Evolutionary conservation across 257 asterid species (phyloP), one percentile per base, ranked within the genome.

Genomic region (Forsythia viridissima): DNA sequence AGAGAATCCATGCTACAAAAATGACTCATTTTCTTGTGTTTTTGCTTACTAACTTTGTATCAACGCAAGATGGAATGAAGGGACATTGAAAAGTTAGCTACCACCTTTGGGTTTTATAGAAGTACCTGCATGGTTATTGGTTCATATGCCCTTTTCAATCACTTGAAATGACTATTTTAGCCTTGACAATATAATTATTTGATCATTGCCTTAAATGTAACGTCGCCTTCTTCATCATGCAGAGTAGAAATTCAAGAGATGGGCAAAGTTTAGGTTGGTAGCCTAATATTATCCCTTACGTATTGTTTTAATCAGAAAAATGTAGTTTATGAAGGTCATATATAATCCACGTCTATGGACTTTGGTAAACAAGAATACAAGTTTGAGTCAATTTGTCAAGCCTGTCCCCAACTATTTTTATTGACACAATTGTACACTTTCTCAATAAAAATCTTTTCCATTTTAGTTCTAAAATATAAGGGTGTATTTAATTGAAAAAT

Each of bases 241-340:
- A 65, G 77, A 61, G 48, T 57, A 82, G 73, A 82, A 74, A 66
- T 55, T 61, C 72, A 82, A 86, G 80, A 79, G 81, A 74, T 87
- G 76, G 82, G 69, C 80, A 86, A 86, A 76, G 76, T 76, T 20
- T 83, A 80, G 83, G 90, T 93, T 81, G 98, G 97, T 91, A 80
- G 94, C 97, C 98, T 93, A 93, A 80, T 87, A 89, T 85, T 77
- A 83, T 87, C 87, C 65, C 46, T 48, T 72, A 81, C 70, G 71
- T 55, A 79, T 74, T 75, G 16, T 70, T 72, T 67, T 65, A 8
- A 52, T 71, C 57, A 39, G 69, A 48, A 77, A 78, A 39, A 37
- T 36, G 24, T 30, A 57, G 46, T 21, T 20, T 80, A 76, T n/a
- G 30, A 40, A 43, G 12, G 48, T 16, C 10, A 9, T 20, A n/a